phyloP scores from a whole-genome alignment of 108 stramenopile genomes.

The Ochromonas danica region DNA sequence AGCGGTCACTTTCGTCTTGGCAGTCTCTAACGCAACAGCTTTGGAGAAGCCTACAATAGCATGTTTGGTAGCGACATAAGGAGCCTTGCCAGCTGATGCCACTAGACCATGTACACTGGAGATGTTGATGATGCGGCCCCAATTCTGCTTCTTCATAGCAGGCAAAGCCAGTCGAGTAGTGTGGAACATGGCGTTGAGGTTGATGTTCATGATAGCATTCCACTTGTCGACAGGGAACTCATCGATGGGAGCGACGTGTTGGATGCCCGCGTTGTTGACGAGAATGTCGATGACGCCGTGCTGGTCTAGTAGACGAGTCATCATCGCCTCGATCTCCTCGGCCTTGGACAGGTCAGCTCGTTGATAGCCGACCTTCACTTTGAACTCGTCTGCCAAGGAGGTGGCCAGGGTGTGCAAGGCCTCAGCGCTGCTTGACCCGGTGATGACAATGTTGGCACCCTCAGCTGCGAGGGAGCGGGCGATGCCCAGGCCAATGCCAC shows the following conservation, averaged over 20 bases:
- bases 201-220: constrained; percentile 38
- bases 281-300: constrained; percentile 2
- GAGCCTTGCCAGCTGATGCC: constrained; percentile 40
- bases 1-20: constrained; percentile 65
- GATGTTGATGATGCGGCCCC: constrained; percentile 68
- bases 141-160: constrained; percentile 61
- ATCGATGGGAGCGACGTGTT: constrained; percentile 40
- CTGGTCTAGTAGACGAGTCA: neutral
- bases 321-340: constrained; percentile 4
- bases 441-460: constrained; percentile 32
- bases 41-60: constrained; percentile 71
- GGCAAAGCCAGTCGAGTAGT: constrained; percentile 54
- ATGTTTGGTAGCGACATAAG: constrained; percentile 62
- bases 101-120: constrained; percentile 49
- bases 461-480: constrained; percentile 23
- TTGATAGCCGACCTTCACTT: neutral
- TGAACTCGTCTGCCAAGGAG: neutral
- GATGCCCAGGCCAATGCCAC: constrained; percentile 42
- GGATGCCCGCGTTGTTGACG: constrained; percentile 45
- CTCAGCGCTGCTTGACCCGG: constrained; percentile 29
- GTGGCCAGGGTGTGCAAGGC: constrained; percentile 3
- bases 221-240: constrained; percentile 38
- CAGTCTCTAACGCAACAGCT: constrained; percentile 70
- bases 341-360: neutral
- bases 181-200: constrained; percentile 38